Evolutionary conservation across 2,329 filamentous ascomycete species (phyloP).

Genomic region (Monosporascus ibericus): DNA sequence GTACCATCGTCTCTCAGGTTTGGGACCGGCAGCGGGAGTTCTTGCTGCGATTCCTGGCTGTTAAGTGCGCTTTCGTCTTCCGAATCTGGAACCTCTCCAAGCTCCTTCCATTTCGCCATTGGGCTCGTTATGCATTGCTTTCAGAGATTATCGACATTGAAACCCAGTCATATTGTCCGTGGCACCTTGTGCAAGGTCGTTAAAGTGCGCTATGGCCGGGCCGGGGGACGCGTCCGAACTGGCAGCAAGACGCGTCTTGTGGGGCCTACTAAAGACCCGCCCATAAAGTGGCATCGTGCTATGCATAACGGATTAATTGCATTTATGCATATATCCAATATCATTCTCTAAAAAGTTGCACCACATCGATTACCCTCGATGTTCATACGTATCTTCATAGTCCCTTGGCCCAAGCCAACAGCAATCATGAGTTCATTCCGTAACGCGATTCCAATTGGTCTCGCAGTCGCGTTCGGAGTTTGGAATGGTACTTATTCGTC

Average conservation of each 20-base stretch:
- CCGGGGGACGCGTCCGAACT: conserved; percentile 1
- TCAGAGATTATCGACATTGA: background rate
- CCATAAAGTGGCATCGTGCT: background rate
- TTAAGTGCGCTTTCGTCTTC: conserved; percentile 35
- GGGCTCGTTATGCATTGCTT: conserved; percentile 25
- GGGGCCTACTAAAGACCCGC: background rate
- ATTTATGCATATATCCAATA: background rate
- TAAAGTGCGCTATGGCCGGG: background rate
- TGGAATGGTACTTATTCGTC: conserved; percentile 23
- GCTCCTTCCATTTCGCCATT: conserved; percentile 38
- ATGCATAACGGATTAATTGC: background rate
- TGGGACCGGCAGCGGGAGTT: conserved; percentile 7
- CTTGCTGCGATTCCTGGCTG: conserved; percentile 25
- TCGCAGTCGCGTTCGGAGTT: conserved; percentile 26
- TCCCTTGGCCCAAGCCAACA: background rate
- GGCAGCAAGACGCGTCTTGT: conserved; percentile 11
- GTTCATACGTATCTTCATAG: background rate
- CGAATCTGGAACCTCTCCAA: conserved; percentile 38
- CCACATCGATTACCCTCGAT: background rate
- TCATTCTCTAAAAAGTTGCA: background rate
- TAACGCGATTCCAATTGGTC: conserved; percentile 17
- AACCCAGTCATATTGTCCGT: conserved; percentile 2
- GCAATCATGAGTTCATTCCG: conserved; percentile 19
- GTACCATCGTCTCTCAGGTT: background rate
- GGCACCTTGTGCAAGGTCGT: background rate